A percentile compares a stretch with the other conserved stretches of the same genome.
phyloP scores from a whole-genome alignment of 768 basidiomycete species.

The Podaxis sp. region DNA sequence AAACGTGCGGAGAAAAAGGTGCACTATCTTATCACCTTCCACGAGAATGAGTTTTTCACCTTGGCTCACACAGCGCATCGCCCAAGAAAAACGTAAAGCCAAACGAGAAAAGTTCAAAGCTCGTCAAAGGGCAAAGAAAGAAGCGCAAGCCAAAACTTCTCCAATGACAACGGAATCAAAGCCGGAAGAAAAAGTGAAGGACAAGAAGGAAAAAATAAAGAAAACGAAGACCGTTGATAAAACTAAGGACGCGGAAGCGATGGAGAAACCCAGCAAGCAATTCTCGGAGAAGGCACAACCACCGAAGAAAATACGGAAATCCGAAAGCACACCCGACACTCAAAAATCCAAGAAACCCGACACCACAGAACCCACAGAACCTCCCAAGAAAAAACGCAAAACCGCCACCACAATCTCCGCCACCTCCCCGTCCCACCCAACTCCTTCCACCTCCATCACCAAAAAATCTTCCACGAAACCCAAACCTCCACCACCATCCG shows the following conservation, averaged over 20 bases:
- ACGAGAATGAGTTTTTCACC: background rate
- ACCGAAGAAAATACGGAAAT: background rate
- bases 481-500: background rate
- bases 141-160: background rate
- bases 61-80: constrained; percentile 39
- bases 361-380: background rate
- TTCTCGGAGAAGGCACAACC: background rate
- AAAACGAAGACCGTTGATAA: constrained; percentile 8
- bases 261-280: background rate
- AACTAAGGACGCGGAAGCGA: background rate
- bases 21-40: constrained; percentile 16
- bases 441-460: background rate
- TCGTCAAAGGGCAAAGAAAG: constrained; percentile 38
- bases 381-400: constrained; percentile 8
- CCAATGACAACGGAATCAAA: background rate
- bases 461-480: background rate
- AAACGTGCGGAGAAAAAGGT: constrained; percentile 68
- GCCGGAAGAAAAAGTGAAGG: constrained; percentile 17
- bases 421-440: background rate
- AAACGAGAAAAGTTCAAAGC: constrained; percentile 50
- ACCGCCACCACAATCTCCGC: background rate
- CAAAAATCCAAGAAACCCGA: constrained; percentile 6
- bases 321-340: background rate
- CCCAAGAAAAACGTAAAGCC: constrained; percentile 40
- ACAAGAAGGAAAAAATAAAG: constrained; percentile 6